Percentiles rank a stretch among this genome's conserved stretches.
Evolutionary conservation across 345 rosid species (phyloP).

Genomic region (Eucalyptus erythrocorys): DNA sequence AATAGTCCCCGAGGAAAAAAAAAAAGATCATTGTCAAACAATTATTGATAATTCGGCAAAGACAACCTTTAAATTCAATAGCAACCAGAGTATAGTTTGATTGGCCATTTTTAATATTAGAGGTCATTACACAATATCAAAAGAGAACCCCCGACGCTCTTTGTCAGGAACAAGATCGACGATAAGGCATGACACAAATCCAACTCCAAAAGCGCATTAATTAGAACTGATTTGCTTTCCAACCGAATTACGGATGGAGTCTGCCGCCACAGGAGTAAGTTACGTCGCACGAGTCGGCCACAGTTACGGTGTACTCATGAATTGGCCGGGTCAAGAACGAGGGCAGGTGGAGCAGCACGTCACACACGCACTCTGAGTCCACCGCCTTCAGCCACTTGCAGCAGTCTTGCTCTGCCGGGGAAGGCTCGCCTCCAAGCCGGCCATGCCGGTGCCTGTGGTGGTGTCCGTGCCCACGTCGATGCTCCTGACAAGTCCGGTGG

Average conservation of each 20-base stretch:
- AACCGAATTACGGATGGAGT: slow-evolving; percentile 7
- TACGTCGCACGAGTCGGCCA: slow-evolving; percentile 41
- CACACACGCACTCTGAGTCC: slow-evolving; percentile 73
- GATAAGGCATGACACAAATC: neutral
- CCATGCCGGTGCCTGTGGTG: slow-evolving; percentile 9
- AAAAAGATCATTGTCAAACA: neutral
- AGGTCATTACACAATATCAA: neutral
- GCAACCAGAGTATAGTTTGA: neutral
- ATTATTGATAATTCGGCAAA: neutral
- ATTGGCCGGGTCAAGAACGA: slow-evolving; percentile 50
- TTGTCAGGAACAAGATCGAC: neutral
- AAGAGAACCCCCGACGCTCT: neutral
- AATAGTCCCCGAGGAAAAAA: neutral
- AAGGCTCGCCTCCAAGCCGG: neutral
- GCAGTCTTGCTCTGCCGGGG: slow-evolving; percentile 34
- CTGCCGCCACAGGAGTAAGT: slow-evolving; percentile 46
- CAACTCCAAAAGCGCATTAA: neutral
- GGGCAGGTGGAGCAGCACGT: slow-evolving; percentile 63
- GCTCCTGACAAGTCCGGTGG: neutral
- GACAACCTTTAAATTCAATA: neutral
- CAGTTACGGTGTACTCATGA: slow-evolving; percentile 43
- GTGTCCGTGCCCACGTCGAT: neutral
- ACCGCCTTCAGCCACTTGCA: slow-evolving; percentile 69
- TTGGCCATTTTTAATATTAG: neutral
- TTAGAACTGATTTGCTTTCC: neutral